Conservation (phyloP, 306 rosid genomes). For the Vigna radiata region DNA sequence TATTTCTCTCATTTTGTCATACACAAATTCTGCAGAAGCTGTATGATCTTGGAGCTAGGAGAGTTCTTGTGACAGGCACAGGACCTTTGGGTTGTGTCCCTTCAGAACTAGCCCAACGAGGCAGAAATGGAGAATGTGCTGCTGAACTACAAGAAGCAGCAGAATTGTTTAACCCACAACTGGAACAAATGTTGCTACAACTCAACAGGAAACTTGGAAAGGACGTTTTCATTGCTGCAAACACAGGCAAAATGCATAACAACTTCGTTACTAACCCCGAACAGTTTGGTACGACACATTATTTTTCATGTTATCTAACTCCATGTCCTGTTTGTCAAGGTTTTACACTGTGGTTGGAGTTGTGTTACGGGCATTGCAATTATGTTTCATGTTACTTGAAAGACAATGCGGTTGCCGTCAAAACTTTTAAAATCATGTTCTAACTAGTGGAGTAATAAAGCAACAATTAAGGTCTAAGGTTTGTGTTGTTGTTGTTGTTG, state of each 20-base stretch:
- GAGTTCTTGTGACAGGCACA: slow-evolving; percentile 82
- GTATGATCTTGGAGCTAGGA: slow-evolving; percentile 66
- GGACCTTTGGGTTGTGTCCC: slow-evolving; percentile 93
- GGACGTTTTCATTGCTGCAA: slow-evolving; percentile 65
- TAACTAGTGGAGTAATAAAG: too few species aligned
- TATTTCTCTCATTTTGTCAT: not conserved
- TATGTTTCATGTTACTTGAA: not conserved
- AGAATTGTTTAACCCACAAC: slow-evolving; percentile 69
- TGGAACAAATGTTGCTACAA: slow-evolving; percentile 50
- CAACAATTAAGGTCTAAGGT: too few species aligned
- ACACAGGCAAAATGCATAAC: slow-evolving; percentile 49
- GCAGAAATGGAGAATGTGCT: slow-evolving; percentile 63
- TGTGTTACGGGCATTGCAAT: too few species aligned
- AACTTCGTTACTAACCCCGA: slow-evolving; percentile 61
- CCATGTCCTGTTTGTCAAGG: not conserved
- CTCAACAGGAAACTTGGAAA: slow-evolving; percentile 63
- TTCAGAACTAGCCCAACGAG: slow-evolving; percentile 69
- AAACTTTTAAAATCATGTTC: not conserved
- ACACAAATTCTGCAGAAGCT: slow-evolving; percentile 33
- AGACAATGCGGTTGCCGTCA: too few species aligned
- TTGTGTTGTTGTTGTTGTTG: not conserved
- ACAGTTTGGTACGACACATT: slow-evolving; percentile 52
- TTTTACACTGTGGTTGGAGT: too few species aligned
- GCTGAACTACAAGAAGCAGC: slow-evolving; percentile 66
- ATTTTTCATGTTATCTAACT: not conserved